Base-by-base conservation (phyloP, 169 alveolate genomes). In the Plasmodium relictum region DNA sequence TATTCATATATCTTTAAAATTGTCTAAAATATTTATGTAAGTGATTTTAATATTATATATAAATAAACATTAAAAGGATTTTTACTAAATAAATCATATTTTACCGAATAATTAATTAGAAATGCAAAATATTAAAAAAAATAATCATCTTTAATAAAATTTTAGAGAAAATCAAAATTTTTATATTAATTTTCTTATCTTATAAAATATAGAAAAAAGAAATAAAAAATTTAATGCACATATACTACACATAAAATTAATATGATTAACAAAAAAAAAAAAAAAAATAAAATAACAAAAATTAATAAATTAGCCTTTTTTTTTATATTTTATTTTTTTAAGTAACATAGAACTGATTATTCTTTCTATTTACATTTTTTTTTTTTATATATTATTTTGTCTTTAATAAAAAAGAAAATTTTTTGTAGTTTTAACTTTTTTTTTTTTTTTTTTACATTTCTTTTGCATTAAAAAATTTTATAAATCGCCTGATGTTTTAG, bases 351-450 rank as follows among this genome's bases (percentile, higher is more conserved):
- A 41, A 14, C 26, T 14, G 31, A n/a, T n/a, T 18, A 39, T 22
- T 72, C 39, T 39, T 41, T 72, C 18, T 52, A 48, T 74, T 74
- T n/a, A n/a, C 52, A 22, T 65, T 5, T 74, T 41, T 37, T 26
- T 31, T 8, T 26, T 61, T 31, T 18, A 58, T 58, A 58, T 4
- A 16, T 42, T 54, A 65, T 61, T 76, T 76, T 76, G 74, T 76
- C 74, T 76, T 76, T 76, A 62, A 76, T 24, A 71, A 69, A 61
- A 76, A 20, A 44, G 22, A 18, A 50, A 37, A 48, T 76, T 76
- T 62, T 63, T 65, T 69, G 63, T 14, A 69, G 76, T 69, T 39
- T 50, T 18, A 50, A 14, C n/a, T 50, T 50, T 14, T 50, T 6
- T 31, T 65, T 26, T 65, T 12, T 44, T 39, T 9, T 14, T 69